Base-by-base conservation (phyloP, 768 basidiomycete genomes). In the Leccinum olivaceopallidum region DNA sequence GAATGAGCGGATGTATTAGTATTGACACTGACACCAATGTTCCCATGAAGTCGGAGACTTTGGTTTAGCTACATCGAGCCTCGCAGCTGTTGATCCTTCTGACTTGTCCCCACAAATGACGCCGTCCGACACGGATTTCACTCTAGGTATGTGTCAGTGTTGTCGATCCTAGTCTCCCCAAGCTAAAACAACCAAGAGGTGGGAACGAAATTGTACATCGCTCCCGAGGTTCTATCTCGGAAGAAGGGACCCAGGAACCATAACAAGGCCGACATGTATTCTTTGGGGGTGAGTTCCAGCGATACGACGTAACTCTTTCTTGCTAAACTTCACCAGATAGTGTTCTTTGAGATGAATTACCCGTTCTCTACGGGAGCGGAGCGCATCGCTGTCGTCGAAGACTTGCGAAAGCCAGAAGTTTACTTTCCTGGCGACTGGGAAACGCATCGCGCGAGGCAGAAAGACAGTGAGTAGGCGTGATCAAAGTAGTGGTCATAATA, bases 331-430 rank as follows among this genome's bases (percentile, higher is more conserved):
- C 37, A 26, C 22, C 62, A 95, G 92, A 87, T 98, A 64, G 95
- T 97, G 14, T 97, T 97, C 75, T 97, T 98, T 68, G 95, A 98
- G 77, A 96, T 97, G 94, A 95, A 93, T 72, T 92, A 88, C 74
- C 68, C 78, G 18, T 94, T 97, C 75, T 77, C 83, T 12, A 97
- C 95, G 0, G 87, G 85, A 2, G 82, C 90, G 20, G 95, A 98
- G 69, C 86, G 95, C 22, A 90, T 91, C 42, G 85, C 83, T 1
- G 93, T 95, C 22, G 81, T 98, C 1, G 90, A 91, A 65, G 85
- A 88, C 54, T 70, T 97, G 30, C 78, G 95, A 26, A 87, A 85
- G 66, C 87, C 87, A 0, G 76, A 81, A 16, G 84, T 95, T 26
- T 79, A 82, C 55, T 95, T 97, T 67, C 95, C 95, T n/a, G 60